A percentile compares a stretch with the other conserved stretches of the same genome.
phyloP scores from a whole-genome alignment of 352 stramenopile species.

The Phytopythium oedochilum region DNA sequence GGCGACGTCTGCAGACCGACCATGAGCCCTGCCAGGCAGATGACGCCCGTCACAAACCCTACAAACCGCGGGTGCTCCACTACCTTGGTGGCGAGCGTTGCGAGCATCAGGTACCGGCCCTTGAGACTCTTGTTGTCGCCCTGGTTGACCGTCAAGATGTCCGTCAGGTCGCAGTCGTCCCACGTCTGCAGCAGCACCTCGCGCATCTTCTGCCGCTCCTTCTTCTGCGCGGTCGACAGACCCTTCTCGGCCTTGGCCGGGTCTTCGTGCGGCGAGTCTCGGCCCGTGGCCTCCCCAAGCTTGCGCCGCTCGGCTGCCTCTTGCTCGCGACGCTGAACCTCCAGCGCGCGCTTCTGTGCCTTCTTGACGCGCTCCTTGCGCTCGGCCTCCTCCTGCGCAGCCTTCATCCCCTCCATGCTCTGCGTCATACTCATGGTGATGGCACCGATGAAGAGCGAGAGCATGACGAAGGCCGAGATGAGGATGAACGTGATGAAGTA shows the following conservation, averaged over 20 bases:
- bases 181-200: constrained; percentile 71
- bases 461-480: constrained; percentile 86
- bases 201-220: constrained; percentile 69
- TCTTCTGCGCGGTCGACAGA: constrained; percentile 43
- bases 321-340: constrained; percentile 38
- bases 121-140: constrained; percentile 42
- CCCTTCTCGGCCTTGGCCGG: constrained; percentile 26
- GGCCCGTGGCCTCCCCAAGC: constrained; percentile 10
- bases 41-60: constrained; percentile 73
- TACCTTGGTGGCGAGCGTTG: constrained; percentile 34
- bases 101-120: constrained; percentile 45
- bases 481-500: constrained; percentile 90
- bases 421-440: constrained; percentile 91
- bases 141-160: constrained; percentile 46
- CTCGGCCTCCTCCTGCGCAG: constrained; percentile 59
- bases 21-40: constrained; percentile 67
- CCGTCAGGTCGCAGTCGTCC: constrained; percentile 68
- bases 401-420: constrained; percentile 88
- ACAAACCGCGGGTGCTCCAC: constrained; percentile 55
- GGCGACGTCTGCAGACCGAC: constrained; percentile 76
- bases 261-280: constrained; percentile 2
- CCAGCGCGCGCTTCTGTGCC: constrained; percentile 40
- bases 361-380: constrained; percentile 56
- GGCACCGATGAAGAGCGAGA: constrained; percentile 87
- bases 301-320: constrained; percentile 34